Percentiles rank a stretch among this genome's conserved stretches.
Conservation (phyloP, 306 rosid species). For the Fragaria nilgerrensis region DNA sequence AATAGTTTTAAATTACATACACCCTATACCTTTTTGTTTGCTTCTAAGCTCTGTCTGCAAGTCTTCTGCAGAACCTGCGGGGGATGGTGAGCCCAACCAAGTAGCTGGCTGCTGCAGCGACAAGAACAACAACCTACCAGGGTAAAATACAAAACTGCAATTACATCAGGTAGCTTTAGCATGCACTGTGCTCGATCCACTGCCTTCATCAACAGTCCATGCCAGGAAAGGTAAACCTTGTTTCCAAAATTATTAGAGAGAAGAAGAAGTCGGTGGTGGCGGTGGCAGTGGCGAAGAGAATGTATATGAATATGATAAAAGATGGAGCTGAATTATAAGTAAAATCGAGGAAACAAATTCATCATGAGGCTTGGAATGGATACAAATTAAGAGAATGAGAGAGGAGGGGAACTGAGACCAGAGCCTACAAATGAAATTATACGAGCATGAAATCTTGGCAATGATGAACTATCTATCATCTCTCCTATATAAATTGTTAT, state of each 20-base stretch:
- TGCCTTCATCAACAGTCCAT: neutral
- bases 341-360: constrained; percentile 3
- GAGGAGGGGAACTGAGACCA: neutral
- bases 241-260: neutral
- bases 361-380: neutral
- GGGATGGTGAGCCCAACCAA: constrained; percentile 35
- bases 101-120: constrained; percentile 40
- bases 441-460: constrained; percentile 12
- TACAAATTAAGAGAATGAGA: neutral
- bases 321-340: neutral
- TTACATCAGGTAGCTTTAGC: constrained; percentile 24
- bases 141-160: constrained; percentile 27
- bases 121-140: constrained; percentile 47
- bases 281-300: constrained; percentile 4
- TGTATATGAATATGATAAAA: neutral
- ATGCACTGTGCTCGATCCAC: constrained; percentile 7
- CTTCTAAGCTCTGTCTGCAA: constrained; percentile 23
- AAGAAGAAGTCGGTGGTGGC: too few species aligned
- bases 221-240: constrained; percentile 11
- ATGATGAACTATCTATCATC: constrained; percentile 6
- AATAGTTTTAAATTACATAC: neutral
- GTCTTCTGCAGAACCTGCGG: constrained; percentile 28
- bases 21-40: constrained; percentile 19
- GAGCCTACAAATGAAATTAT: neutral
- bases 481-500: constrained; percentile 19